phyloP scores from a whole-genome alignment of 768 basidiomycete genomes.

The Mycena rebaudengoi region DNA sequence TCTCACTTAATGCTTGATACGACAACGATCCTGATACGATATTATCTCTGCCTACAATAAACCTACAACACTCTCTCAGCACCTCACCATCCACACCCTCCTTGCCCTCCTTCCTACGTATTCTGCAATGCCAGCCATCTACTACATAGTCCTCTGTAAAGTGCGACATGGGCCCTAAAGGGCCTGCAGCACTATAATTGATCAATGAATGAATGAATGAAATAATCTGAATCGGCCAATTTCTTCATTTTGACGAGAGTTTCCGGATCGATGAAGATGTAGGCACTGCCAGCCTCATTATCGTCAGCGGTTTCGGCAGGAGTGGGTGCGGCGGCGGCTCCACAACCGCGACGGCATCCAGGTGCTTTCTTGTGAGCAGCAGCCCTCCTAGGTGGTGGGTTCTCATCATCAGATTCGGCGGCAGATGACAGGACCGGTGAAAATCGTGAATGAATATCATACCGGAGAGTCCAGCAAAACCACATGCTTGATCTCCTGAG shows the following conservation, averaged over 20 bases:
- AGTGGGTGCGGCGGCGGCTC: neutral
- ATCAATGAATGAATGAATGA: no score
- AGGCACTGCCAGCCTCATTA: neutral
- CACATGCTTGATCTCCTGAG: neutral
- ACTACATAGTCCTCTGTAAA: no score
- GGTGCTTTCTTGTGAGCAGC: neutral
- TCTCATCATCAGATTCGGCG: neutral
- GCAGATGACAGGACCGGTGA: neutral
- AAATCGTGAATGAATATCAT: neutral
- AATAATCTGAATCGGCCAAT: constrained; percentile 1
- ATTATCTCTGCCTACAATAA: no score
- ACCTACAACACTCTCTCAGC: no score
- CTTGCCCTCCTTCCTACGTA: no score
- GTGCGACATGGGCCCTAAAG: no score
- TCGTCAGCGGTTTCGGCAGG: neutral
- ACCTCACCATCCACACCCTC: no score
- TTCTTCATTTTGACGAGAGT: constrained; percentile 4
- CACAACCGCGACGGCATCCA: neutral
- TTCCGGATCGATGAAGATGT: constrained; percentile 2
- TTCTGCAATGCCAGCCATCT: no score
- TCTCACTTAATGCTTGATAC: no score
- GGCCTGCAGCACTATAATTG: no score
- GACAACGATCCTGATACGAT: no score
- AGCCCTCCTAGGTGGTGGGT: neutral
- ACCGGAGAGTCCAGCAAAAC: neutral